Conservation (phyloP, 371 early-diverging fungal genomes). For the Mortierella sp. region DNA sequence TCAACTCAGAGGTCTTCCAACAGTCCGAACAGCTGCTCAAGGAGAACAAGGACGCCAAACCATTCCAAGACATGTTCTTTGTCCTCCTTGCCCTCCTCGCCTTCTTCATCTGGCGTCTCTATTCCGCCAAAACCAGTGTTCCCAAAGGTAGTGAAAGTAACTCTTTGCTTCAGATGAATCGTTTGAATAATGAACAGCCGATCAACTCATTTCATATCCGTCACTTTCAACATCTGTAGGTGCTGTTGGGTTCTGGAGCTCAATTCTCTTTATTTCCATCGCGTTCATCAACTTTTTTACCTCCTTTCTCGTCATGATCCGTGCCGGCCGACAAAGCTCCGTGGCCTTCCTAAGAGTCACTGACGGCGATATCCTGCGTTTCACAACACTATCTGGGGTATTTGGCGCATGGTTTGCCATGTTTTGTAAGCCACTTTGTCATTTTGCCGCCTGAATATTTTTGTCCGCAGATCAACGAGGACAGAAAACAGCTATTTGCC, state of each 20-base stretch:
- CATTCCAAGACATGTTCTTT: slow-evolving; percentile 16
- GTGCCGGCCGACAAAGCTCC: slow-evolving; percentile 20
- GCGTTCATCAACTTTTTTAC: slow-evolving; percentile 32
- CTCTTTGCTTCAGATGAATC: not conserved
- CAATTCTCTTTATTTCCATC: slow-evolving; percentile 16
- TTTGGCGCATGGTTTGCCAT: slow-evolving; percentile 30
- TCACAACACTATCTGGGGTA: slow-evolving; percentile 23
- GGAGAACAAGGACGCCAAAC: slow-evolving; percentile 8
- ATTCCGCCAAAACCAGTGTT: not conserved
- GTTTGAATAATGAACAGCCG: not conserved
- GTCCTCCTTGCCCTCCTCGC: not conserved
- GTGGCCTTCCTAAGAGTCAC: slow-evolving; percentile 15
- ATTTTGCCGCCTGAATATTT: not conserved
- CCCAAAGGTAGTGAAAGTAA: not conserved
- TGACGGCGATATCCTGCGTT: slow-evolving; percentile 28
- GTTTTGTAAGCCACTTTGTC: slow-evolving; percentile 22
- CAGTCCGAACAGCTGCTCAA: slow-evolving; percentile 22
- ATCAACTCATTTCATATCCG: not conserved
- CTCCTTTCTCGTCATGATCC: slow-evolving; percentile 33
- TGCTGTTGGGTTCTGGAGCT: slow-evolving; percentile 24
- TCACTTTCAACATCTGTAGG: not conserved
- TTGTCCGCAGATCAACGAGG: not conserved
- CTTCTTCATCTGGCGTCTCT: slow-evolving; percentile 7
- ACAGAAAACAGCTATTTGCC: too few species aligned
- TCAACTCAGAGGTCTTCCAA: slow-evolving; percentile 12